Evolutionary conservation across 2,329 filamentous ascomycete species (phyloP), one percentile per base, ranked within the genome.

Genomic region (Purpureocillium lavendulum): DNA sequence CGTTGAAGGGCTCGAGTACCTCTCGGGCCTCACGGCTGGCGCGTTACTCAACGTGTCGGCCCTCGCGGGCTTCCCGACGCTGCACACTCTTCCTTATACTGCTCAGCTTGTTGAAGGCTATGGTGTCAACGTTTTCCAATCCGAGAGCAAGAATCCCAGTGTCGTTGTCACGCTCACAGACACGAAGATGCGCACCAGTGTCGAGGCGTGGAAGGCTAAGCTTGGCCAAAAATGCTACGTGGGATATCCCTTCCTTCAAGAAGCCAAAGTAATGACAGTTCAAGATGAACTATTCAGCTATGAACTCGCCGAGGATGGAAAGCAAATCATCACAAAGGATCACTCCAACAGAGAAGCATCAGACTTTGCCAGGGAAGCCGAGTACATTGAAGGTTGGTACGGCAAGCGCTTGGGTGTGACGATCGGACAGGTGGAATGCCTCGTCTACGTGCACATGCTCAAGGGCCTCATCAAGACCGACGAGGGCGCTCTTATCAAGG

Each of bases 281-380:
- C 90, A 88, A 1, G 92, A 98, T 57, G 90, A 97, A 59, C 70
- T 97, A 21, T 97, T 97, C 57, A 84, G 85, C 52, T 98, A 96
- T 55, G 71, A 80, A 14, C 67, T 92, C 29, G 73, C 82, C 2
- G 70, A 80, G 28, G 73, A 80, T 45, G 77, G 78, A 42, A 70
- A 70, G 31, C 77, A 83, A 35, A 69, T 89, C 28, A 62, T 84
- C 15, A 71, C 80, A 35, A 76, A 71, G 30, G 81, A 87, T 15
- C 88, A 96, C 57, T 74, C 72, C 17, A 79, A 81, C 15, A 73
- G 77, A 41, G 86, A 94, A 40, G 87, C 92, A 39, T 77, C 84
- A 30, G 79, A 89, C 30, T 98, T 85, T 75, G 78, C 79, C 53
- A 90, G 80, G 65, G 95, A 92, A 57, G 79, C 92, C 2, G 76